Evolutionary conservation across 345 rosid genomes (phyloP).

Genomic region (Xanthoceras sorbifolium): DNA sequence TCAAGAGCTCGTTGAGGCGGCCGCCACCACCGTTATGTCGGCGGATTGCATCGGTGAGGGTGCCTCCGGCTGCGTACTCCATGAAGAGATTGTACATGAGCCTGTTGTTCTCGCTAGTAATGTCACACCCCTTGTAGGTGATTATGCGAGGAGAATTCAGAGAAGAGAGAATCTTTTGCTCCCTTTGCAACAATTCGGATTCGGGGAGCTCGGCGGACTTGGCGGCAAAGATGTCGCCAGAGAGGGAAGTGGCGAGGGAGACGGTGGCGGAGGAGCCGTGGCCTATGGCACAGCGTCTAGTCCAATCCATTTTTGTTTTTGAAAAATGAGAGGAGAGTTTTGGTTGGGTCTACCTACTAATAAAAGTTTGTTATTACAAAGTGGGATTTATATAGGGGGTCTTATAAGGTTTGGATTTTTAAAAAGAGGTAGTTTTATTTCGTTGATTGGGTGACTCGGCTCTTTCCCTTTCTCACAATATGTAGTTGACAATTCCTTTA

Average conservation of each 20-base stretch:
- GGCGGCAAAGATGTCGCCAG: conserved; percentile 57
- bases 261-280: conserved; percentile 80
- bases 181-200: conserved; percentile 55
- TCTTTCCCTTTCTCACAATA: neutral
- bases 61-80: conserved; percentile 68
- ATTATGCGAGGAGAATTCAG: conserved; percentile 52
- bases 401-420: neutral
- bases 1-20: conserved; percentile 38
- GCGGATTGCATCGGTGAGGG: conserved; percentile 40
- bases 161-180: conserved; percentile 53
- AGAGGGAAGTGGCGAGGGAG: conserved; percentile 44
- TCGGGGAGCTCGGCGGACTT: conserved; percentile 53
- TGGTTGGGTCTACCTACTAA: neutral
- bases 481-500: conserved; percentile 28
- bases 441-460: conserved; percentile 24
- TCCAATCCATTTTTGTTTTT: conserved; percentile 56
- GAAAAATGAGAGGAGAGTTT: neutral
- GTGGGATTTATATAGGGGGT: conserved; percentile 10
- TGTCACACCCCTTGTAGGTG: conserved; percentile 57
- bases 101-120: conserved; percentile 38
- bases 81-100: conserved; percentile 57
- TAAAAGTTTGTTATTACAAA: conserved; percentile 3
- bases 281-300: conserved; percentile 64
- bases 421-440: conserved; percentile 8
- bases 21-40: conserved; percentile 35